A percentile compares a stretch with the other conserved stretches of the same genome.
Evolutionary conservation across 495 filamentous ascomycete species (phyloP).

Genomic region (Filosporella fistucella): DNA sequence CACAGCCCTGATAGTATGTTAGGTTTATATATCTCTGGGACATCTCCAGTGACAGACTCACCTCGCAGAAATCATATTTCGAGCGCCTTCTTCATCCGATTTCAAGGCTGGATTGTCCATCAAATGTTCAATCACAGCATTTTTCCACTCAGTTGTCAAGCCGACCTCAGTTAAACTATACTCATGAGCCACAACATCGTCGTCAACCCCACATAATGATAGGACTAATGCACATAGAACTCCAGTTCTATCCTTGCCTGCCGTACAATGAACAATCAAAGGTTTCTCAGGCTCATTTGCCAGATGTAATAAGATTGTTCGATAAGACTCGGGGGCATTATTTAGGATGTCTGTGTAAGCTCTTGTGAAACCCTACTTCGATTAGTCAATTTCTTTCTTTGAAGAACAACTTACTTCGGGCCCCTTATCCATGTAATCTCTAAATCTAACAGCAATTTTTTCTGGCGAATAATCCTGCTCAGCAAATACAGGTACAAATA

Average conservation of each 20-base stretch:
- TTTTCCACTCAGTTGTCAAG: slow-evolving; percentile 34
- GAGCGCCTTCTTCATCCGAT: slow-evolving; percentile 31
- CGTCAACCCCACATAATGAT: slow-evolving; percentile 47
- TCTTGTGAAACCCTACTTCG: slow-evolving; percentile 19
- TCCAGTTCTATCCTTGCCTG: slow-evolving; percentile 62
- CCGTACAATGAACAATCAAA: slow-evolving; percentile 55
- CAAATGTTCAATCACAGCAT: slow-evolving; percentile 38
- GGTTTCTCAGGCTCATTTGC: slow-evolving; percentile 28
- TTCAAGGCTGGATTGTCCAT: slow-evolving; percentile 35
- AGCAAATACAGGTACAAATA: slow-evolving; percentile 55
- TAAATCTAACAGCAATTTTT: slow-evolving; percentile 41
- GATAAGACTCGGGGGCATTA: slow-evolving; percentile 21
- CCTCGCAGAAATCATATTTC: slow-evolving; percentile 46
- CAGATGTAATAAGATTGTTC: slow-evolving; percentile 22
- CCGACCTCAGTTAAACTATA: slow-evolving; percentile 58
- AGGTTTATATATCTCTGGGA: not conserved
- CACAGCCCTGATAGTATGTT: slow-evolving; percentile 32
- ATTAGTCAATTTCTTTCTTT: not conserved
- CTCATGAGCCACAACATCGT: slow-evolving; percentile 55
- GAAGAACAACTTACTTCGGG: slow-evolving; percentile 32
- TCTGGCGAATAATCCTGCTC: slow-evolving; percentile 53
- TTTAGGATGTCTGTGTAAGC: slow-evolving; percentile 24
- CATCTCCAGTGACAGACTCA: slow-evolving; percentile 26
- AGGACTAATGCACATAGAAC: slow-evolving; percentile 56
- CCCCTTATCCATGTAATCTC: slow-evolving; percentile 35